Base-by-base conservation (phyloP, 352 stramenopile genomes). In the Pythium plurisporium region DNA sequence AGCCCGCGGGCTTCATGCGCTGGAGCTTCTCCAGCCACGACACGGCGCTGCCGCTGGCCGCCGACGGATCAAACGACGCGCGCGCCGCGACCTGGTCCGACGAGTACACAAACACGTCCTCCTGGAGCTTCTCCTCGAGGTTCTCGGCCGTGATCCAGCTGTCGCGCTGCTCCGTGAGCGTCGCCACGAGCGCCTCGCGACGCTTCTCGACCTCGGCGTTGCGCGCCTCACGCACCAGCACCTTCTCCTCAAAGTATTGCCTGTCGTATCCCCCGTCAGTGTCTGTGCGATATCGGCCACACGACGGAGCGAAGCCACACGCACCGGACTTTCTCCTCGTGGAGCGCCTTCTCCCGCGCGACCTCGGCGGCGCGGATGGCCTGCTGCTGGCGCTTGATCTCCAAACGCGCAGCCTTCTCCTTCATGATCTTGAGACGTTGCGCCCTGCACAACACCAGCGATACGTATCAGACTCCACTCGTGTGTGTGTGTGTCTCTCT, bases 1-100 rank as follows among this genome's bases (percentile, higher is more conserved):
- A 44, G 17, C 82, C 84, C 19, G 72, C 74, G 17, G 84, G 84
- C 69, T 87, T 91, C 84, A 94, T 94, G 30, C 79, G 82, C 72
- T 94, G 82, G 46, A 94, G 72, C 67, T 90, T 90, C 69, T 94
- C 84, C 57, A 94, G 67, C 84, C 84, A 94, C 57, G 84, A 92
- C 51, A 91, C 69, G 42, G 84, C 82, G 54, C 76, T 89, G 52
- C 75, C 76, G 20, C 74, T 86, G 52, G 77, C 75, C 48, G 56
- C 80, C 25, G 71, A 85, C 38, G 80, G 76, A 61, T 89, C 80
- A 55, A 90, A 89, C 60, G 75, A 76, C 36, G 76, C 75, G 49
- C 80, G 79, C 31, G 73, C 62, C 46, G 74, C 83, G 44, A 82
- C 76, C 65, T 93, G 79, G 48, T 80, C 71, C 48, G 83, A 76